Base-by-base conservation (phyloP, 257 asterid species). In the Solanum stenotomum region DNA sequence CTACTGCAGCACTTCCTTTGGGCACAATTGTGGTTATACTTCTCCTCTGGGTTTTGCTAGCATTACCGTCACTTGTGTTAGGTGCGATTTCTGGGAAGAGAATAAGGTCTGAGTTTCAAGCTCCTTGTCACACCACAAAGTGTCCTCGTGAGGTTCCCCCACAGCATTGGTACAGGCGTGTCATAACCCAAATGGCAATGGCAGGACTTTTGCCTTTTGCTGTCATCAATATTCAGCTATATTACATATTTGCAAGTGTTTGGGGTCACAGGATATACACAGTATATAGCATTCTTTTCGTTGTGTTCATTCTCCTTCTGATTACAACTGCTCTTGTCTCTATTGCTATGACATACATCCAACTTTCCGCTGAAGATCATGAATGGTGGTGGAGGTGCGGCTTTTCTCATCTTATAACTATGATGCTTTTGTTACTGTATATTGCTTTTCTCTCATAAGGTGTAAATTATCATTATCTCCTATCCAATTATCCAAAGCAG, bases 381-480 rank as follows among this genome's bases (percentile, higher is more conserved):
- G 40, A 76, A 40, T 88, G 90, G 90, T 88, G 90, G 90, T 88
- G 90, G 90, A 88, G 90, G 90, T 88, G 23, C 14, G 8, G n/a
- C 33, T 9, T 37, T 84, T 84, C 86, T 83, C 72, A 44, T 83
- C 74, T 84, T 25, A 59, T 40, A 38, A 38, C 83, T 38, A 38
- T 76, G 56, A 76, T 76, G 22, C 56, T 38, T 76, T 23, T 10
- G 18, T 75, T 76, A 40, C 13, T 38, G 59, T 22, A 11, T 76
- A 76, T 76, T 76, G 20, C 6, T 40, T 76, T 38, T 49, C 25
- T 75, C 12, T 76, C 59, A 76, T 38, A 37, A 76, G 56, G 59
- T 38, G 18, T 76, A 23, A 37, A 76, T 74, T 16, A 34, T 18
- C 42, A 34, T 34, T 12, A 74, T 74, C 83, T 75, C 52, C 83